phyloP scores from a whole-genome alignment of 768 basidiomycete species.

The Cystofilobasidium bisporidii region DNA sequence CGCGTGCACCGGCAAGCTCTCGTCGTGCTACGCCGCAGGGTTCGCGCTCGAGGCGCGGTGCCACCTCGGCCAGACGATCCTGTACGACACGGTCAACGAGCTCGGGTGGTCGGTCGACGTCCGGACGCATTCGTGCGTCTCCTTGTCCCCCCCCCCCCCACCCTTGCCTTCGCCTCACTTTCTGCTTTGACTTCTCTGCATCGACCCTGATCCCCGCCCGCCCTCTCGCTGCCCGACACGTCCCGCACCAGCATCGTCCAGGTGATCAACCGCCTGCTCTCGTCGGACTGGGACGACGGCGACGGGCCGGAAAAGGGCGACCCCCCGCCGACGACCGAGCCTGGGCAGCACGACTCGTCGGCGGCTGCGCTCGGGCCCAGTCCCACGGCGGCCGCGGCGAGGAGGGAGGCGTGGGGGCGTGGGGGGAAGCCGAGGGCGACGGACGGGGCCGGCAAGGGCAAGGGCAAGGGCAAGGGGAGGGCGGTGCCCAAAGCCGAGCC shows the following conservation, averaged over 20 bases:
- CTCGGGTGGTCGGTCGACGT: slow-evolving; percentile 69
- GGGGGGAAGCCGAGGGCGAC: background rate
- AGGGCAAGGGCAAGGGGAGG: background rate
- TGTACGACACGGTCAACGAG: slow-evolving; percentile 76
- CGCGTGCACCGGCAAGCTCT: slow-evolving; percentile 52
- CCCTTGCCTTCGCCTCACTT: background rate
- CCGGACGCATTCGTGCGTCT: slow-evolving; percentile 49
- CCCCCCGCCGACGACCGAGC: slow-evolving; percentile 8
- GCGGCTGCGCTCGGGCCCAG: background rate
- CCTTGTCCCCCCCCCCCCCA: background rate
- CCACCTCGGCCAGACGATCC: slow-evolving; percentile 70
- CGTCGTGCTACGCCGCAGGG: slow-evolving; percentile 69
- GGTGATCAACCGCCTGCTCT: slow-evolving; percentile 61
- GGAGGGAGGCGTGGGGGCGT: too few relatives aligned
- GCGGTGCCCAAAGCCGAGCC: slow-evolving; percentile 12
- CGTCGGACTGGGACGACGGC: slow-evolving; percentile 56
- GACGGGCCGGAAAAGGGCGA: slow-evolving; percentile 19
- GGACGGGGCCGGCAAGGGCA: background rate
- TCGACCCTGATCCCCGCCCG: too few relatives aligned
- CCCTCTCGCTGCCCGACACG: too few relatives aligned
- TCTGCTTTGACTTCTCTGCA: too few relatives aligned
- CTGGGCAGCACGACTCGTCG: background rate
- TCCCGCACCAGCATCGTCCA: slow-evolving; percentile 52
- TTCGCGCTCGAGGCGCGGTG: slow-evolving; percentile 61
- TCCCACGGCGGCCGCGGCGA: too few relatives aligned